Base-by-base conservation (phyloP, 2,329 filamentous ascomycete species). In the Didymella lethalis region DNA sequence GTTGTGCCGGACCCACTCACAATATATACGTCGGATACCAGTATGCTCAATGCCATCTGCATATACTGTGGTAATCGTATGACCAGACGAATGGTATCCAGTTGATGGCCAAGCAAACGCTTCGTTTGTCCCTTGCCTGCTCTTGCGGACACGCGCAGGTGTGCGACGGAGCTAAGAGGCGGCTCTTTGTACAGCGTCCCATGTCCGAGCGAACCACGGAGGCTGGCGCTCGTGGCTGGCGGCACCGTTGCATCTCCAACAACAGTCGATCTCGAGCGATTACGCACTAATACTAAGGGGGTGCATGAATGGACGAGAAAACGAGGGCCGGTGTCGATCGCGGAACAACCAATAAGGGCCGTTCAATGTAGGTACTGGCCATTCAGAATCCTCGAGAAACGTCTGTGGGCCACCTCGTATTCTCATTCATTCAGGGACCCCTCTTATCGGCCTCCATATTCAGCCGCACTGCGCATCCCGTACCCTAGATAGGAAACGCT, bases 181-280 rank as follows among this genome's bases (percentile, higher is more conserved):
- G 47, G 47, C 26, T 46, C 54, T 43, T 43, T 38, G 29, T 23
- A 25, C 25, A 6, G 43, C 48, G 14, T 23, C 41, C 34, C 32
- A 36, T 34, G 28, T 18, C 36, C 45, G 29, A 48, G 25, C 45
- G 38, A 48, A 45, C 38, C 45, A 54, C 36, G 31, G 26, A 45
- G 1, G n/a, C 26, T n/a, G 20, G 38, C 36, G 48, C 36, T 40
- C 25, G 48, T 50, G 45, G 45, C 45, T 53, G 38, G 20, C 45
- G 45, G 45, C 47, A 46, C 51, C 46, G 40, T 54, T 54, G 44
- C 49, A 32, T 41, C 29, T 32, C 48, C 34, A 50, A 45, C 14
- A 46, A 29, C 34, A 32, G 54, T 59, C 56, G 34, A 50, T 54
- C 34, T 43, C 20, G 5, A 43, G 18, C 20, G 8, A 26, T 18